Conservation (phyloP, 768 basidiomycete genomes). For the Mycena belliarum region DNA sequence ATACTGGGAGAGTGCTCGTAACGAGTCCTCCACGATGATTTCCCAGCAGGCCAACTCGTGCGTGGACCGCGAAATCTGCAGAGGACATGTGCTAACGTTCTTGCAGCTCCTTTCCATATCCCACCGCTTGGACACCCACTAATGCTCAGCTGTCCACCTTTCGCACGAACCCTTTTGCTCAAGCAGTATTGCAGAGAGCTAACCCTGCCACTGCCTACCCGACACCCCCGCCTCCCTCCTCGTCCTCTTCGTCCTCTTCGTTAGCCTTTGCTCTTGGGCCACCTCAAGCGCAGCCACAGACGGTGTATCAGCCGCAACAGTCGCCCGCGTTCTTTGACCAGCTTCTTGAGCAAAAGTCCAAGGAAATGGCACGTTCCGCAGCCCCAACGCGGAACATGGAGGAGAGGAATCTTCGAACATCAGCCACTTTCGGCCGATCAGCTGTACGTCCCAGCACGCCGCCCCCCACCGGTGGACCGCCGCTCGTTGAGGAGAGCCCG, state of each 20-base stretch:
- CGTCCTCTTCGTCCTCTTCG: slow-evolving; percentile 69
- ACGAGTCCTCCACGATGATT: slow-evolving; percentile 62
- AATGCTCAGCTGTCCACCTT: slow-evolving; percentile 50
- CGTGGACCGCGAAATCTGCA: slow-evolving; percentile 25
- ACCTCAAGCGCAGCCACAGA: slow-evolving; percentile 17
- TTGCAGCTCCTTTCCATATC: slow-evolving; percentile 36
- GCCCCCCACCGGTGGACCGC: slow-evolving; percentile 24
- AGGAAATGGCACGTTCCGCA: slow-evolving; percentile 34
- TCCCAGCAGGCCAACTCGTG: slow-evolving; percentile 55
- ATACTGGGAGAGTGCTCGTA: slow-evolving; percentile 66
- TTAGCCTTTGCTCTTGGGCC: slow-evolving; percentile 70
- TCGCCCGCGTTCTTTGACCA: slow-evolving; percentile 66
- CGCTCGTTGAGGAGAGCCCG: slow-evolving; percentile 43
- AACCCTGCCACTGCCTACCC: slow-evolving; percentile 67
- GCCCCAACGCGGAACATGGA: slow-evolving; percentile 3
- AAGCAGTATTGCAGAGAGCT: slow-evolving; percentile 64
- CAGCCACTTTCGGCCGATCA: background rate
- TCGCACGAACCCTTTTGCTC: slow-evolving; percentile 58
- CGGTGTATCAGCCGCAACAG: slow-evolving; percentile 52
- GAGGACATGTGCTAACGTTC: slow-evolving; percentile 17
- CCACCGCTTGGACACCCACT: slow-evolving; percentile 42
- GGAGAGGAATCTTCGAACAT: background rate
- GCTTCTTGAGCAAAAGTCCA: slow-evolving; percentile 60
- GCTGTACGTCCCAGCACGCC: slow-evolving; percentile 27
- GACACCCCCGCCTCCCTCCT: slow-evolving; percentile 61